Evolutionary conservation across 2,329 filamentous ascomycete species (phyloP).

Genomic region (Gaeumannomyces sp.): DNA sequence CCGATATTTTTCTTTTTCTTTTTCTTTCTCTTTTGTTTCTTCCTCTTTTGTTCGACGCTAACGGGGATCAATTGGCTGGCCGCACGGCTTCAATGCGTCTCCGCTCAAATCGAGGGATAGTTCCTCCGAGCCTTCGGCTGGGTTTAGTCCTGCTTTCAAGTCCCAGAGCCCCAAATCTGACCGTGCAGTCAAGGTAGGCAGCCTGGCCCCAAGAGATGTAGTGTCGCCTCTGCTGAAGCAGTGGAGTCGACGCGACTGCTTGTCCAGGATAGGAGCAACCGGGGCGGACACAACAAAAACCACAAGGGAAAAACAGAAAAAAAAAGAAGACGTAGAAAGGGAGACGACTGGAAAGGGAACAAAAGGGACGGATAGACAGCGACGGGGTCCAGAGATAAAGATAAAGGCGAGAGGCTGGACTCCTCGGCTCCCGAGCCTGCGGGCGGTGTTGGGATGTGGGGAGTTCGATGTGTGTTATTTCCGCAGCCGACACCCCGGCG

Average conservation of each 20-base stretch:
- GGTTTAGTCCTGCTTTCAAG: neutral
- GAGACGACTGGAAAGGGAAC: neutral
- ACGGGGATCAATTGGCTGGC: neutral
- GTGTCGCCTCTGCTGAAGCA: too few species aligned
- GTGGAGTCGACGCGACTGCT: neutral
- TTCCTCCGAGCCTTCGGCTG: neutral
- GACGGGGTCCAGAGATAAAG: neutral
- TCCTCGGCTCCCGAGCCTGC: neutral
- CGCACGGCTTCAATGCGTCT: neutral
- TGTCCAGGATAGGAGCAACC: too few species aligned
- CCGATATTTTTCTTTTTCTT: too few species aligned
- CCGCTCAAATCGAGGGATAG: neutral
- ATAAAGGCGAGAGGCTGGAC: neutral
- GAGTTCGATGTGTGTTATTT: neutral
- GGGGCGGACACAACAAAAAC: neutral
- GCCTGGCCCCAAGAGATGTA: too few species aligned
- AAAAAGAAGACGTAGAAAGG: neutral
- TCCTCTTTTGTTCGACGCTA: too few species aligned
- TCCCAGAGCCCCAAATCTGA: too few species aligned
- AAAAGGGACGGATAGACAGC: neutral
- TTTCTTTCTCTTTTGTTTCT: too few species aligned
- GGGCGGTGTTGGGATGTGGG: neutral
- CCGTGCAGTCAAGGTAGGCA: too few species aligned
- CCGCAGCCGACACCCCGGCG: neutral
- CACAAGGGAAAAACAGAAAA: neutral